These are phyloP conservation scores for Sugiyamaella smithiae DNA, from an alignment of 805 yeast species.

Conservation along the genomic window DNA sequence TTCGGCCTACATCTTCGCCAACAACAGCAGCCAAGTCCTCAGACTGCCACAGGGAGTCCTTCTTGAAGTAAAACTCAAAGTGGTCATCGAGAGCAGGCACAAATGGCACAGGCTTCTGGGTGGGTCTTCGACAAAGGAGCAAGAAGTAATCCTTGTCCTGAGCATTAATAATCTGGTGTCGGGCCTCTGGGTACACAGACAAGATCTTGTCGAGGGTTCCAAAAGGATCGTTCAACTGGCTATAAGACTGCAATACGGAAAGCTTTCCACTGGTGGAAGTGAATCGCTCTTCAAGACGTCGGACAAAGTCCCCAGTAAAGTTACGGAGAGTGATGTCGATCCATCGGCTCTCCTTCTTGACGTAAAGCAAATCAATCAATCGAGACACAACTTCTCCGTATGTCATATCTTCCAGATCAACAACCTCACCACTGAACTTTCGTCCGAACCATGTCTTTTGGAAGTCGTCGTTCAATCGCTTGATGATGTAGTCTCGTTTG, in stretches of 20 bases:
- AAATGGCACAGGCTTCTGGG: slow-evolving; percentile 96
- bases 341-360: slow-evolving; percentile 78
- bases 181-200: slow-evolving; percentile 68
- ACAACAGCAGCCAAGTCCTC: slow-evolving; percentile 96
- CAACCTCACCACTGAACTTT: slow-evolving; percentile 66
- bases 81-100: slow-evolving; percentile 93
- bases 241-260: slow-evolving; percentile 72
- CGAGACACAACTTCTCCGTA: slow-evolving; percentile 87
- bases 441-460: slow-evolving; percentile 98
- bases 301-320: slow-evolving; percentile 79
- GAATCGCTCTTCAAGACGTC: slow-evolving; percentile 97
- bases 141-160: slow-evolving; percentile 95
- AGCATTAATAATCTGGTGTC: slow-evolving; percentile 80
- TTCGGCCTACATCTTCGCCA: slow-evolving; percentile 94
- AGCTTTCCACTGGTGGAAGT: slow-evolving; percentile 43
- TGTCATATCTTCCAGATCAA: slow-evolving; percentile 94
- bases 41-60: slow-evolving; percentile 98
- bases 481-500: slow-evolving; percentile 83
- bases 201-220: slow-evolving; percentile 58
- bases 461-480: slow-evolving; percentile 85
- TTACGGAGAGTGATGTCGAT: slow-evolving; percentile 82
- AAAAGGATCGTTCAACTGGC: slow-evolving; percentile 67
- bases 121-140: slow-evolving; percentile 73
- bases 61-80: slow-evolving; percentile 95
- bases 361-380: slow-evolving; percentile 83